These are phyloP conservation scores for Chimonanthus salicifolius DNA, from an alignment of 164 flowering plant genomes.

Conservation along the genomic window DNA sequence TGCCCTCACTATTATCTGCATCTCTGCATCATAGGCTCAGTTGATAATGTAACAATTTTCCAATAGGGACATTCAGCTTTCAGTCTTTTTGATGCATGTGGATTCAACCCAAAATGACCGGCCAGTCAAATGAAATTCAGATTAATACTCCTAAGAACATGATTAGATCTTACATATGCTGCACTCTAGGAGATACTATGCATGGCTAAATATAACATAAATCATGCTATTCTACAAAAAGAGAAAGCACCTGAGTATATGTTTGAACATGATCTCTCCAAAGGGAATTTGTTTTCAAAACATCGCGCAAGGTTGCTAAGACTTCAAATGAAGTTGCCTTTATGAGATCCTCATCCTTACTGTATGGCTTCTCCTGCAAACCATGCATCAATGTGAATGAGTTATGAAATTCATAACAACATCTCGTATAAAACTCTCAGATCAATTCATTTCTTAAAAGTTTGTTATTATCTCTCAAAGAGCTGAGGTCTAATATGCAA, in stretches of 20 bases:
- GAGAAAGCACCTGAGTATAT: constrained; percentile 57
- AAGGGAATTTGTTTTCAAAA: constrained; percentile 73
- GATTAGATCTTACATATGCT: neutral
- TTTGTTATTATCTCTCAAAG: too few species aligned
- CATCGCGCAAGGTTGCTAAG: constrained; percentile 82
- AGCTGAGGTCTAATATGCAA: neutral
- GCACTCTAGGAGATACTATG: neutral
- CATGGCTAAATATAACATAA: neutral
- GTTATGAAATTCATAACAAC: too few species aligned
- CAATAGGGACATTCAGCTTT: too few species aligned
- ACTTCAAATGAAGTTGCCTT: constrained; percentile 98
- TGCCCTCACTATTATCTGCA: too few species aligned
- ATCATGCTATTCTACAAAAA: neutral
- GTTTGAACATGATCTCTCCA: constrained; percentile 97
- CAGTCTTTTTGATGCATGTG: too few species aligned
- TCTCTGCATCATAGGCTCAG: too few species aligned
- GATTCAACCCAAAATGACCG: neutral
- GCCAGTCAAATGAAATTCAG: neutral
- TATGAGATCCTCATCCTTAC: constrained; percentile 84
- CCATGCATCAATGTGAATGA: neutral
- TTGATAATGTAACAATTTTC: too few species aligned
- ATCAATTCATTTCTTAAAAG: too few species aligned
- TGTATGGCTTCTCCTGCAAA: constrained; percentile 71
- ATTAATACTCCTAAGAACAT: neutral
- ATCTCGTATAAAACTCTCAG: too few species aligned